Base-by-base conservation (phyloP, 148 eudicot species). In the Limonium bicolor region DNA sequence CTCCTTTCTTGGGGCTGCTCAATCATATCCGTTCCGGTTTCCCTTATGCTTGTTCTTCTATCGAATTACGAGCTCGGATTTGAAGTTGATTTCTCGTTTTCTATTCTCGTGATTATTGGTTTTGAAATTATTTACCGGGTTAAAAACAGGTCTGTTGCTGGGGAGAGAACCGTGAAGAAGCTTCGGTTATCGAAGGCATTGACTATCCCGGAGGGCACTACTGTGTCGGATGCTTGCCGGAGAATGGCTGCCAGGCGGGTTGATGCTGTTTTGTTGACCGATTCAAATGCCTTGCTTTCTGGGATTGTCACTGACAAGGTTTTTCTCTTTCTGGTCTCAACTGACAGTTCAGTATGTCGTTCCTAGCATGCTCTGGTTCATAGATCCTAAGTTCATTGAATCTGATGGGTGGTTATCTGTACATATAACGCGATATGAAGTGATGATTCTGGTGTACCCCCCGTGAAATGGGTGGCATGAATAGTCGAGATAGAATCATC, bases 91-190 rank as follows among this genome's bases (percentile, higher is more conserved):
- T 24, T 42, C 21, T 14, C 31, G 22, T 6, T 11, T 48, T 29
- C 4, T 26, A 13, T 5, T 6, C 4, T 20, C 42, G 6, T 26
- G 18, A 17, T 23, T 2, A 10, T 52, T 39, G 28, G 32, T 16
- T 53, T 21, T 23, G 27, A 32, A 46, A 24, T 27, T 46, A 70
- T n/a, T n/a, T n/a, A n/a, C n/a, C n/a, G n/a, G n/a, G n/a, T n/a
- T n/a, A n/a, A n/a, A n/a, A n/a, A n/a, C n/a, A n/a, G 83, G 68
- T 54, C 71, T 34, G 54, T 47, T 56, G 68, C 51, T n/a, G 77
- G 80, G 13, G 99, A 84, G 63, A 90, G 99, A 75, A 90, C 99
- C 50, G 99, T 90, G 71, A 90, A 90, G 77, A 90, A 84, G 62
- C 71, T 90, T 28, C 72, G 95, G 64, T 65, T 90, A 34, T 72